Conservation (phyloP, 2,329 filamentous ascomycete species). For the Exophiala aquamarina region DNA sequence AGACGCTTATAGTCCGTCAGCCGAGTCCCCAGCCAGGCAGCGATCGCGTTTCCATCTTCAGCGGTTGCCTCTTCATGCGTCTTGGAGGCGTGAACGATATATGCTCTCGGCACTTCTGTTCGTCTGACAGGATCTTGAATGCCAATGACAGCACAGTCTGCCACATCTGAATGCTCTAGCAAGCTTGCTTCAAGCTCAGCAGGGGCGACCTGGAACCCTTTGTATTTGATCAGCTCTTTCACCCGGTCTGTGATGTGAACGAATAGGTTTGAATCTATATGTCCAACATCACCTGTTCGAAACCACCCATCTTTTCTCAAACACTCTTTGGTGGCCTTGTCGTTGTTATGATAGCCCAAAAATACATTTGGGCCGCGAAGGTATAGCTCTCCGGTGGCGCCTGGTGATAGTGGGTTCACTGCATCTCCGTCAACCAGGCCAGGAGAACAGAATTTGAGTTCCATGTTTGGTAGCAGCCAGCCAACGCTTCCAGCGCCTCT, state of each 20-base stretch:
- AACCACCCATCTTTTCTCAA: conserved; percentile 72
- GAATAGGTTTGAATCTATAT: conserved; percentile 72
- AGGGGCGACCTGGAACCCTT: conserved; percentile 70
- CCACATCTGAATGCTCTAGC: conserved; percentile 48
- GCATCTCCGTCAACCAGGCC: conserved; percentile 46
- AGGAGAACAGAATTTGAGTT: conserved; percentile 70
- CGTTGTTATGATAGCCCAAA: conserved; percentile 54
- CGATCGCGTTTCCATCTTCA: too few relatives aligned
- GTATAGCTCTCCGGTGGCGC: conserved; percentile 66
- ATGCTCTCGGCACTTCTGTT: conserved; percentile 69
- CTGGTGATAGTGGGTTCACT: conserved; percentile 60
- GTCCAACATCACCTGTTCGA: conserved; percentile 83
- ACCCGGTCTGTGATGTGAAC: conserved; percentile 87
- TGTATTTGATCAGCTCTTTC: conserved; percentile 65
- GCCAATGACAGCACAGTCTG: conserved; percentile 64
- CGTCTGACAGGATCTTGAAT: conserved; percentile 40
- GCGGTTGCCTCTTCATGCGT: conserved; percentile 49
- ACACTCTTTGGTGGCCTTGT: conserved; percentile 48
- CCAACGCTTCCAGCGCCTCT: conserved; percentile 73
- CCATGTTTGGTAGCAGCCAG: conserved; percentile 66
- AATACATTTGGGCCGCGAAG: conserved; percentile 62
- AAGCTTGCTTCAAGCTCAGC: conserved; percentile 63
- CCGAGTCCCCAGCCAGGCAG: conserved; percentile 42
- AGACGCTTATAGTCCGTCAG: conserved; percentile 48
- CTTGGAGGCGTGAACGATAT: conserved; percentile 53